Evolutionary conservation across 2,329 filamentous ascomycete species (phyloP).

Genomic region (Talaromyces sp.): DNA sequence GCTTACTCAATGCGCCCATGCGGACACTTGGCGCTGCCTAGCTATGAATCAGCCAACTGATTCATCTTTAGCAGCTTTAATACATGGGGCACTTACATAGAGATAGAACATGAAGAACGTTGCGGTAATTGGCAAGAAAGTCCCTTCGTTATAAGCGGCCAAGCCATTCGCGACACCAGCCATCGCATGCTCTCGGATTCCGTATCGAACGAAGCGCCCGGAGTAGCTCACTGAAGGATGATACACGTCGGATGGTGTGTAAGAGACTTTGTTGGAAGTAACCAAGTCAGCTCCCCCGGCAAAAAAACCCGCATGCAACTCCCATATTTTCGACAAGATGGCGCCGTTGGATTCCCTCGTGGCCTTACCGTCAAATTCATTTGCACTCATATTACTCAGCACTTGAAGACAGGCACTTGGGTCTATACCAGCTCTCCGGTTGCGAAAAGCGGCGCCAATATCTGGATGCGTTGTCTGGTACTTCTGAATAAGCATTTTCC

Average conservation of each 20-base stretch:
- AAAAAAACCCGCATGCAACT: neutral
- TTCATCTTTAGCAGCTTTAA: neutral
- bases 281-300: neutral
- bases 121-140: constrained; percentile 56
- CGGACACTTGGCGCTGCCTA: constrained; percentile 53
- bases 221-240: neutral
- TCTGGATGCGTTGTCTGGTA: neutral
- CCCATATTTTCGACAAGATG: neutral
- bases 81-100: constrained; percentile 25
- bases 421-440: neutral
- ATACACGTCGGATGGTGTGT: neutral
- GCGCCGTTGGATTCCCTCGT: neutral
- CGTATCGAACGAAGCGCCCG: constrained; percentile 71
- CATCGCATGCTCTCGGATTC: constrained; percentile 91
- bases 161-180: constrained; percentile 79
- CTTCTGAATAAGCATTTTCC: neutral
- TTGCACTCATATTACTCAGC: neutral
- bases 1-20: constrained; percentile 57
- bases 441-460: neutral
- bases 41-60: neutral
- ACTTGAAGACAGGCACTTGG: neutral
- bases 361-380: neutral
- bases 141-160: constrained; percentile 55
- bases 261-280: neutral
- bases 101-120: constrained; percentile 63